phyloP scores from a whole-genome alignment of 2,329 filamentous ascomycete species.

The Penicillium janthinellum region DNA sequence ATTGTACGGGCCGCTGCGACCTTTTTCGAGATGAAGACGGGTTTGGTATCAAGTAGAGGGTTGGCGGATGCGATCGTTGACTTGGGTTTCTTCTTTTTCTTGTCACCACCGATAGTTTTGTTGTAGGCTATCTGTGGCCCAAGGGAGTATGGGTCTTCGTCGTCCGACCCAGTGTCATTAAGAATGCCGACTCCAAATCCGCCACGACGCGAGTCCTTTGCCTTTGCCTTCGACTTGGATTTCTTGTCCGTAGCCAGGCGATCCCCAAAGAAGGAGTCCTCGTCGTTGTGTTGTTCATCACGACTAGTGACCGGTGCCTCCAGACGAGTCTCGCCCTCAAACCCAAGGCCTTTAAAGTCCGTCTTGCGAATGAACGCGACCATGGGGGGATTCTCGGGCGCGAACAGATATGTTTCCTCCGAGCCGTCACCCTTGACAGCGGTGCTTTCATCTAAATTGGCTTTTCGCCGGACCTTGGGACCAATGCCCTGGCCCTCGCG shows the following conservation, averaged over 20 bases:
- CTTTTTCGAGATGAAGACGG: slow-evolving; percentile 76
- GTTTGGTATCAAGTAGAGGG: slow-evolving; percentile 65
- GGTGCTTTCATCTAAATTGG: slow-evolving; percentile 62
- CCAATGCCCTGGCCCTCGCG: slow-evolving; percentile 90
- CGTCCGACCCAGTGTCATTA: slow-evolving; percentile 92
- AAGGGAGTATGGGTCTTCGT: slow-evolving; percentile 91
- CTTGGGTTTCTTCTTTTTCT: slow-evolving; percentile 69
- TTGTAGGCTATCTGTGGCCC: slow-evolving; percentile 90
- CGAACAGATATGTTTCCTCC: slow-evolving; percentile 71
- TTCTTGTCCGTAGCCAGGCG: slow-evolving; percentile 37
- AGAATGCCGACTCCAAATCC: slow-evolving; percentile 86
- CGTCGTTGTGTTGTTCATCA: slow-evolving; percentile 28
- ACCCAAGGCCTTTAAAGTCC: slow-evolving; percentile 51
- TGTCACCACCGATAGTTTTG: slow-evolving; percentile 76
- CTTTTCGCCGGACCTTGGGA: slow-evolving; percentile 75
- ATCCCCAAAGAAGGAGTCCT: slow-evolving; percentile 41
- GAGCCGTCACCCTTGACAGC: slow-evolving; percentile 43
- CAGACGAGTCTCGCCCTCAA: slow-evolving; percentile 44
- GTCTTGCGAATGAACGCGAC: slow-evolving; percentile 51
- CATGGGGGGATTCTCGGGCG: slow-evolving; percentile 76
- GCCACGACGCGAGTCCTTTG: slow-evolving; percentile 59
- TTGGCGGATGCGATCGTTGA: slow-evolving; percentile 58
- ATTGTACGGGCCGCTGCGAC: slow-evolving; percentile 43
- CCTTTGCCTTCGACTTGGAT: slow-evolving; percentile 55
- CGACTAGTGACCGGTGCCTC: slow-evolving; percentile 21